Evolutionary conservation across 1,284 basidiomycete genomes (phyloP).

Genomic region (Sporisorium graminicola): DNA sequence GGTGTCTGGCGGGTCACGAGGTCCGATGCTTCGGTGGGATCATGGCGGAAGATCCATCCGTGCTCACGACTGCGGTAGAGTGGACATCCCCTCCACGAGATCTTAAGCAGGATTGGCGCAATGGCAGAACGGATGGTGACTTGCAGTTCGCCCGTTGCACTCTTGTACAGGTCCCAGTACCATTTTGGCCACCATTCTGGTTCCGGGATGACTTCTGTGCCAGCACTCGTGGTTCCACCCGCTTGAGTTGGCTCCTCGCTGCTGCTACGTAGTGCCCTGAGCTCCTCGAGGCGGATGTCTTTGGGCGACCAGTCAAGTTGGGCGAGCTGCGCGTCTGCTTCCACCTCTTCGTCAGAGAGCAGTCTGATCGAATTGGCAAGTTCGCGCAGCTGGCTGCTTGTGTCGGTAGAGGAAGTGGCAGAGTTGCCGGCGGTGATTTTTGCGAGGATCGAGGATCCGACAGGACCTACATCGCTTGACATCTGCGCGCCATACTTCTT

Average conservation of each 20-base stretch:
- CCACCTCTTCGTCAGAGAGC: constrained; percentile 13
- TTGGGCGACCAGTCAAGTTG: constrained; percentile 61
- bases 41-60: constrained; percentile 82
- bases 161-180: constrained; percentile 87
- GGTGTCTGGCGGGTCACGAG: constrained; percentile 52
- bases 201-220: constrained; percentile 22
- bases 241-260: constrained; percentile 1
- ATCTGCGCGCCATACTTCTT: constrained; percentile 38
- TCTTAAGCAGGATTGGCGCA: constrained; percentile 84
- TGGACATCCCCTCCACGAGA: constrained; percentile 90
- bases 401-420: constrained; percentile 19
- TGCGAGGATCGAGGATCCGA: constrained; percentile 33
- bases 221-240: constrained; percentile 3
- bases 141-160: constrained; percentile 75
- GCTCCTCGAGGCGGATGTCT: constrained; percentile 36
- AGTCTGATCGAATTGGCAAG: constrained; percentile 43
- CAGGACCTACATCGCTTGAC: constrained; percentile 31
- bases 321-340: constrained; percentile 40
- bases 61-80: constrained; percentile 87
- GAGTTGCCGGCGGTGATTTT: constrained; percentile 29
- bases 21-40: constrained; percentile 11
- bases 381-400: constrained; percentile 17
- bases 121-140: constrained; percentile 87
- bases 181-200: constrained; percentile 81
- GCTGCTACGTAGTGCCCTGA: constrained; percentile 24